Base-by-base conservation (phyloP, 768 basidiomycete species). In the Suillus americanus region DNA sequence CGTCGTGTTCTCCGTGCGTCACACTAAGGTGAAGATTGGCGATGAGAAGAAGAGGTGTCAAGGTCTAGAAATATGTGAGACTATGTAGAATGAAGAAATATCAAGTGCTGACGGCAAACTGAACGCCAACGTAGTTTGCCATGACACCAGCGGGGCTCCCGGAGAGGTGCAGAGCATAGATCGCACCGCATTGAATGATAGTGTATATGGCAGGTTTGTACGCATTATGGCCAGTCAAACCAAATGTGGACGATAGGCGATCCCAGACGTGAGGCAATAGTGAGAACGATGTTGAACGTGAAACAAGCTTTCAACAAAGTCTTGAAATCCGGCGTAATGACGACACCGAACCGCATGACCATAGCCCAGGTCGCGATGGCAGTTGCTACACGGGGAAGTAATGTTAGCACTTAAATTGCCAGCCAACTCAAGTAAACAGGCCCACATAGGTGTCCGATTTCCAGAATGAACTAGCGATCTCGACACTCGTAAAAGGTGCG, bases 171-270 rank as follows among this genome's bases (percentile, higher is more conserved):
- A 70, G 20, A 14, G 33, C 48, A 38, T 64, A 68, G 12, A 70
- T 35, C 1, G 43, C 70, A 23, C 70, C 70, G n/a, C 67, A 71
- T 43, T 71, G 69, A 16, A 71, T 61, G 56, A 71, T 61, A 23
- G 65, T 68, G 63, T 63, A 64, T 14, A 71, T 66, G 3, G 67
- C 41, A 5, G 61, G 45, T 28, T 45, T 45, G 61, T 70, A 71
- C 8, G 25, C 51, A 40, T 60, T 53, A 10, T 59, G n/a, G 6
- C 43, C 38, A 7, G 59, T 23, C 33, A 53, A 41, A 13, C 25
- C 18, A 30, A 8, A 23, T 28, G 28, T 33, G 23, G 51, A 40
- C 61, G 37, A 20, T 57, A 67, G 16, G 68, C 62, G 41, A 70
- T 70, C 10, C 60, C 68, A 12, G 37, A 23, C 4, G 68, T 70